These are phyloP conservation scores for Lablab purpureus DNA, from an alignment of 306 rosid genomes.

Conservation along the genomic window DNA sequence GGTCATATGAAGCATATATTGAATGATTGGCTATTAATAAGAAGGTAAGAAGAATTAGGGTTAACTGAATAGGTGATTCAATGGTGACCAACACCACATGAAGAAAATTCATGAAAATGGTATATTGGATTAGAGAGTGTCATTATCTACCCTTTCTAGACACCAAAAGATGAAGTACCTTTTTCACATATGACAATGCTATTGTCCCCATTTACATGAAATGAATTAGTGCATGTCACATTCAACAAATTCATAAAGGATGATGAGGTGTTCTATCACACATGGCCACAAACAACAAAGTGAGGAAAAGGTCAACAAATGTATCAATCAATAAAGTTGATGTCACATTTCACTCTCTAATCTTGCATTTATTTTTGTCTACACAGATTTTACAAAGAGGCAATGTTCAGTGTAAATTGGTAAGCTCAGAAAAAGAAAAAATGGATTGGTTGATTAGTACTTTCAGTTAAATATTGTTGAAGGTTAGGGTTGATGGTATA, in stretches of 20 bases:
- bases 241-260: slow-evolving; percentile 45
- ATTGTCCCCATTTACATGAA: slow-evolving; percentile 37
- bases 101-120: slow-evolving; percentile 1
- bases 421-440: neutral
- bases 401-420: too few species aligned
- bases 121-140: too few species aligned
- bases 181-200: slow-evolving; percentile 50
- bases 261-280: slow-evolving; percentile 18
- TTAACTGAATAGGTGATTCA: slow-evolving; percentile 9
- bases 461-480: too few species aligned
- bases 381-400: slow-evolving; percentile 20
- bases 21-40: neutral
- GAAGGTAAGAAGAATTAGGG: neutral
- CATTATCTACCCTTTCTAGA: too few species aligned
- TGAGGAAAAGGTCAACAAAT: slow-evolving; percentile 28
- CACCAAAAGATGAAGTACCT: slow-evolving; percentile 47
- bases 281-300: slow-evolving; percentile 10
- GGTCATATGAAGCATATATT: neutral
- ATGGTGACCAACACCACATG: neutral
- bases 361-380: slow-evolving; percentile 35
- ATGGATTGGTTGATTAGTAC: too few species aligned
- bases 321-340: slow-evolving; percentile 36
- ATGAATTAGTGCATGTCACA: slow-evolving; percentile 41
- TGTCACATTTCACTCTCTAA: slow-evolving; percentile 23
- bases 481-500: too few species aligned